Percentiles rank a stretch among this genome's conserved stretches.
phyloP scores from a whole-genome alignment of 306 rosid species.

The Glycine tomentella region DNA sequence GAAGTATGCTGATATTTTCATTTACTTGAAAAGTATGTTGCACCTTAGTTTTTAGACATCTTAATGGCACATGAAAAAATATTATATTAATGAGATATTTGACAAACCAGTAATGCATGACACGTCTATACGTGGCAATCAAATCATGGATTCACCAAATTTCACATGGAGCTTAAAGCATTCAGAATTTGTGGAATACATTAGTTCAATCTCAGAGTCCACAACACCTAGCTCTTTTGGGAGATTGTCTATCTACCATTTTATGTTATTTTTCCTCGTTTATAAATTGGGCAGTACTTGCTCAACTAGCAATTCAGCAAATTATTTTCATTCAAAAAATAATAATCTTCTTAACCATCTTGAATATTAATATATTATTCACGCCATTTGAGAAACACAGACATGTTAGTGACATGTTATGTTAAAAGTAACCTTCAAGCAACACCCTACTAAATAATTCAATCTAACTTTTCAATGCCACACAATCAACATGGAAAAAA shows the following conservation, averaged over 20 bases:
- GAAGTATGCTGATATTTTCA: neutral
- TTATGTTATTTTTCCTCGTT: conserved; percentile 22
- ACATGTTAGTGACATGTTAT: neutral
- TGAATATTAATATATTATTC: neutral
- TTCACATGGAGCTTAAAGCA: conserved; percentile 5
- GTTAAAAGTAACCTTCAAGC: conserved; percentile 36
- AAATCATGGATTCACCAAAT: conserved; percentile 25
- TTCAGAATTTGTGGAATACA: neutral
- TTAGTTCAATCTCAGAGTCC: conserved; percentile 27
- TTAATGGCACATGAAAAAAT: conserved; percentile 1
- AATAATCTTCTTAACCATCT: neutral
- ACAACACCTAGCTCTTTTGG: conserved; percentile 17
- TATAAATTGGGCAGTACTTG: conserved; percentile 4
- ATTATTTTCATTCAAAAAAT: neutral
- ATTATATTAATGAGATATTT: conserved; percentile 3
- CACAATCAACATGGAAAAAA: conserved; percentile 18
- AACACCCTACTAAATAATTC: conserved; percentile 23
- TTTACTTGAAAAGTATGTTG: conserved; percentile 8
- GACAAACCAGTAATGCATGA: conserved; percentile 7
- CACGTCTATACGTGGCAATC: neutral
- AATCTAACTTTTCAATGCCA: conserved; percentile 31
- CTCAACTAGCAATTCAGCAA: conserved; percentile 30
- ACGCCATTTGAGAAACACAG: neutral
- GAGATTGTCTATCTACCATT: conserved; percentile 22
- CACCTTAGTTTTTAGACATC: conserved; percentile 20